Evolutionary conservation across 2,329 filamentous ascomycete genomes (phyloP).

Genomic region (Neurospora crassa): DNA sequence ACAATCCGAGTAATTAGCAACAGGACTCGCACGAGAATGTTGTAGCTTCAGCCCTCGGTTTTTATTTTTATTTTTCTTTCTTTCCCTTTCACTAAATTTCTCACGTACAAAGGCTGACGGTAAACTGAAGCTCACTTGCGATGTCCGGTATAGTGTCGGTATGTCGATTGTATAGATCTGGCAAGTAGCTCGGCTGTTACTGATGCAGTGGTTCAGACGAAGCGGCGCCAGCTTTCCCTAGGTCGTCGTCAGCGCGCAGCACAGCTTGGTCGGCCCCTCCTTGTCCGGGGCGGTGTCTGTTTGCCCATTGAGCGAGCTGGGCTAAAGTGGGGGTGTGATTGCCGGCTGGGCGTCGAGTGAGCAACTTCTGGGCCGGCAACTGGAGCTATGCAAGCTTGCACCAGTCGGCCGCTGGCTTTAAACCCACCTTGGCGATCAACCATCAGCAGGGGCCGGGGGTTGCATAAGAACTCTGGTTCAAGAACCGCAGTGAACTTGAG

Average conservation of each 20-base stretch:
- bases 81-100: neutral
- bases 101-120: neutral
- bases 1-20: neutral
- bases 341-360: neutral
- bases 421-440: neutral
- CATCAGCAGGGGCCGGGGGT: neutral
- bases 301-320: neutral
- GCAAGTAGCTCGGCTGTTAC: neutral
- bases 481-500: neutral
- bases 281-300: neutral
- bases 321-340: neutral
- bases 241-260: neutral
- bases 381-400: neutral
- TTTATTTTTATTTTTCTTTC: no score
- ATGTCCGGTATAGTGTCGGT: neutral
- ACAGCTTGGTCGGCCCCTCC: neutral
- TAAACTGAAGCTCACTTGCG: neutral
- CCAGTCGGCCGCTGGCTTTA: neutral
- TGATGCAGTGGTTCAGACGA: neutral
- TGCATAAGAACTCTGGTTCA: neutral
- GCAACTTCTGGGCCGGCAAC: neutral
- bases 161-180: neutral
- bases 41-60: neutral
- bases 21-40: neutral
- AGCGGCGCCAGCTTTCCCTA: neutral